phyloP scores from a whole-genome alignment of 129 eudicot species.

The Flaveria bidentis region DNA sequence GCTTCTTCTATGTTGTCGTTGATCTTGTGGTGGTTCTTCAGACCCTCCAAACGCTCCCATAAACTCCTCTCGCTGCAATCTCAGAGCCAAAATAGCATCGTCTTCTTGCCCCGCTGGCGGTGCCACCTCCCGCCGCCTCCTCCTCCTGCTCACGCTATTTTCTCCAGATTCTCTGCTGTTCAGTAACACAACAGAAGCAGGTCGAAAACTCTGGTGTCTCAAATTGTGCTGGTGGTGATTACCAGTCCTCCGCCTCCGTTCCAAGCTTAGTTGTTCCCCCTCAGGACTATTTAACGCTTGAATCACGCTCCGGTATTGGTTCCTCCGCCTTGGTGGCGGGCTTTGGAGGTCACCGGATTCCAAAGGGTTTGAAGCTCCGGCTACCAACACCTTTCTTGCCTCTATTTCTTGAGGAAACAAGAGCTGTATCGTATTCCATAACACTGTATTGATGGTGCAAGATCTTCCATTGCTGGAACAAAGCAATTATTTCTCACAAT shows the following conservation, averaged over 20 bases:
- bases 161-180: constrained; percentile 45
- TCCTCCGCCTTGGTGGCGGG: constrained; percentile 42
- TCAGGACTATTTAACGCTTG: constrained; percentile 41
- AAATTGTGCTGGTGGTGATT: constrained; percentile 27
- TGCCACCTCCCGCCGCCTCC: constrained; percentile 27
- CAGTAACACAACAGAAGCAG: constrained; percentile 36
- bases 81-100: constrained; percentile 85
- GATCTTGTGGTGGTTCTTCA: constrained; percentile 22
- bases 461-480: constrained; percentile 73
- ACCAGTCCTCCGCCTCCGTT: constrained; percentile 42
- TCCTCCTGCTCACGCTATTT: constrained; percentile 37
- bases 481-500: constrained; percentile 16
- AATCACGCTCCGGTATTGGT: constrained; percentile 39
- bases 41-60: constrained; percentile 65
- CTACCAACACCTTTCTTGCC: constrained; percentile 54
- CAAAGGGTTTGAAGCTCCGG: constrained; percentile 30
- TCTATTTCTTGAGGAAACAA: constrained; percentile 89
- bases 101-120: constrained; percentile 53
- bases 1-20: constrained; percentile 28
- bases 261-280: constrained; percentile 33
- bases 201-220: constrained; percentile 42
- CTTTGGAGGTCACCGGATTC: constrained; percentile 25
- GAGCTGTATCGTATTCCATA: constrained; percentile 96
- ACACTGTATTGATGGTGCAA: constrained; percentile 83
- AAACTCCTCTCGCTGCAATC: constrained; percentile 83